Percentiles rank a stretch among this genome's conserved stretches.
phyloP scores from a whole-genome alignment of 1,284 basidiomycete species.

The Sutorius eximius region DNA sequence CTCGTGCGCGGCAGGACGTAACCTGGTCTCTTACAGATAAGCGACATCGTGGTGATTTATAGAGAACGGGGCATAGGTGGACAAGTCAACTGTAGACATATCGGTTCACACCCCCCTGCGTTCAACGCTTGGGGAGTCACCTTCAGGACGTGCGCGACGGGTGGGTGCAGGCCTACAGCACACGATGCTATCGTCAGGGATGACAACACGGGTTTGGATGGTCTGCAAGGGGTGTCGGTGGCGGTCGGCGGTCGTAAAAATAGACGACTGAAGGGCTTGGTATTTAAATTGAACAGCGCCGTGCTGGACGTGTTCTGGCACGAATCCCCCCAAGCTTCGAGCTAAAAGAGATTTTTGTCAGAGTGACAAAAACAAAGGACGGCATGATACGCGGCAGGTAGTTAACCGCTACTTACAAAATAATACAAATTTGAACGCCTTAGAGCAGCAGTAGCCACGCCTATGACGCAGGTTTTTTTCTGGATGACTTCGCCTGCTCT shows the following conservation, averaged over 20 bases:
- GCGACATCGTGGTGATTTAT: background rate
- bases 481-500: too few relatives aligned
- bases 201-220: background rate
- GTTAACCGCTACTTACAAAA: too few relatives aligned
- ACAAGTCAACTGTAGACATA: background rate
- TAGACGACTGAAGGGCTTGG: background rate
- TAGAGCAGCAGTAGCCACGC: too few relatives aligned
- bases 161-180: background rate
- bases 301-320: background rate
- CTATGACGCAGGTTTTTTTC: too few relatives aligned
- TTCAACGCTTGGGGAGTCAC: slow-evolving; percentile 1
- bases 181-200: slow-evolving; percentile 2
- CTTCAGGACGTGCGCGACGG: slow-evolving; percentile 1
- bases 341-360: too few relatives aligned
- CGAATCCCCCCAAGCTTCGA: too few relatives aligned
- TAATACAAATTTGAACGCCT: too few relatives aligned
- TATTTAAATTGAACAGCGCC: background rate
- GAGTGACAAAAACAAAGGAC: too few relatives aligned
- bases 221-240: background rate
- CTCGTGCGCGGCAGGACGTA: background rate
- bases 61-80: background rate
- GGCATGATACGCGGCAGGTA: too few relatives aligned
- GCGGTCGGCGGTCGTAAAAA: background rate
- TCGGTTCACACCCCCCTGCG: background rate
- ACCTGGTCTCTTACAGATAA: background rate